Percentiles rank a stretch among this genome's conserved stretches.
These are phyloP conservation scores for Oemleria cerasiformis DNA, from an alignment of 306 rosid genomes.

Conservation along the genomic window DNA sequence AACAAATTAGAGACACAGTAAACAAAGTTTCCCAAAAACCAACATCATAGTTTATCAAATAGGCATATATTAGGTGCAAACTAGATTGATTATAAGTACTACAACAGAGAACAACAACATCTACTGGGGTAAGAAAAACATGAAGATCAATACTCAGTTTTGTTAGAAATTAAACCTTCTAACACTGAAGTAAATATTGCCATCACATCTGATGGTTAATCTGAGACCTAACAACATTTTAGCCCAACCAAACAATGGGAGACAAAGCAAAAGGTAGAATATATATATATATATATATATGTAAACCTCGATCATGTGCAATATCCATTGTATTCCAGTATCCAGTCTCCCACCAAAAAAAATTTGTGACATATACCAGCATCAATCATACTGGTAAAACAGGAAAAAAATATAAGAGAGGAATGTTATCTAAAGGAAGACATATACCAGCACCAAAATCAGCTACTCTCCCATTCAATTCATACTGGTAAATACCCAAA, in stretches of 20 bases:
- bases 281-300: conserved; percentile 74
- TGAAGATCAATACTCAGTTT: background rate
- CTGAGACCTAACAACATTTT: conserved; percentile 4
- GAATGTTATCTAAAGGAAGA: no score
- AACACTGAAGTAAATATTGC: background rate
- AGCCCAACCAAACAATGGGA: conserved; percentile 17
- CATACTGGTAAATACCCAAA: no score
- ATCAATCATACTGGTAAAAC: conserved; percentile 68
- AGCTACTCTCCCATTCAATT: no score
- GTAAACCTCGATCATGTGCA: conserved; percentile 96
- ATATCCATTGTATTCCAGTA: no score
- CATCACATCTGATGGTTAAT: background rate
- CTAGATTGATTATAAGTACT: no score
- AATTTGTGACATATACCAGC: conserved; percentile 86
- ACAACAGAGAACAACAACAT: no score
- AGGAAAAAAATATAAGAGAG: conserved; percentile 16
- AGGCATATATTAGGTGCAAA: no score
- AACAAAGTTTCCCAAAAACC: no score
- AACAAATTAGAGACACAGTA: no score
- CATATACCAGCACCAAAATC: no score
- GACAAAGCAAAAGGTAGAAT: conserved; percentile 20
- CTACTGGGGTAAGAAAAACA: background rate
- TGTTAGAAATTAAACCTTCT: background rate
- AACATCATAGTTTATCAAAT: no score
- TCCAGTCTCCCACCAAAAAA: conserved; percentile 99